Evolutionary conservation across 1,139 yeast species (phyloP).

Genomic region (Meyerozyma elateridarum): DNA sequence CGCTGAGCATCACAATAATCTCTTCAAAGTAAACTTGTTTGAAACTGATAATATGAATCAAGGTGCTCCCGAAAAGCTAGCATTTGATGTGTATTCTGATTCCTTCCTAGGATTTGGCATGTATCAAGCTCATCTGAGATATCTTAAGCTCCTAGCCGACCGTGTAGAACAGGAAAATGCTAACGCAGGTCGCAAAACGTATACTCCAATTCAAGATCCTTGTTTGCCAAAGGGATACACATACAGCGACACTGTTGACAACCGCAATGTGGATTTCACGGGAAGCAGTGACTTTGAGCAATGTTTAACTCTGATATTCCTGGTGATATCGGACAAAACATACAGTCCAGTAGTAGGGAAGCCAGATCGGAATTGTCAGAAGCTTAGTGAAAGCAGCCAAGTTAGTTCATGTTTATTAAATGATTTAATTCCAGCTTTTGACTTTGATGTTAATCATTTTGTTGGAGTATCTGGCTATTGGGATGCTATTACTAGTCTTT

Average conservation of each 20-base stretch:
- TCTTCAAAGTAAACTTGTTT: slow-evolving; percentile 48
- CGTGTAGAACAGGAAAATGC: slow-evolving; percentile 15
- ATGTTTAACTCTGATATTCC: slow-evolving; percentile 51
- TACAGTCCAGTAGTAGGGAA: slow-evolving; percentile 18
- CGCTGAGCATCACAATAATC: slow-evolving; percentile 48
- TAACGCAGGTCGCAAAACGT: slow-evolving; percentile 8
- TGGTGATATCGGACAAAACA: slow-evolving; percentile 41
- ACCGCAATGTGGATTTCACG: slow-evolving; percentile 29
- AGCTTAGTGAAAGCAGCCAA: slow-evolving; percentile 24
- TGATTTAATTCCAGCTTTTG: slow-evolving; percentile 61
- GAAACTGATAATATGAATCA: slow-evolving; percentile 14
- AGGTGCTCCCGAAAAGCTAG: slow-evolving; percentile 18
- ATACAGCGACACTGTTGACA: slow-evolving; percentile 17
- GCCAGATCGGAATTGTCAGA: slow-evolving; percentile 23
- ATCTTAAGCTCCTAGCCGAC: slow-evolving; percentile 36
- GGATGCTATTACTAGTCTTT: slow-evolving; percentile 58
- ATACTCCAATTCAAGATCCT: slow-evolving; percentile 46
- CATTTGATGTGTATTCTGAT: slow-evolving; percentile 58
- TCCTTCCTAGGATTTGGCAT: slow-evolving; percentile 78
- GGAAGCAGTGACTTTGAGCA: slow-evolving; percentile 60
- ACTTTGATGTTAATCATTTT: slow-evolving; percentile 62
- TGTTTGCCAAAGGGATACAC: slow-evolving; percentile 54
- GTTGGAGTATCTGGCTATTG: slow-evolving; percentile 82
- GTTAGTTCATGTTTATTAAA: slow-evolving; percentile 47
- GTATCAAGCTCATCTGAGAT: slow-evolving; percentile 58